Evolutionary conservation across 192 early-diverging fungal species (phyloP), one percentile per base, ranked within the genome.

Genomic region (Backusella sp.): DNA sequence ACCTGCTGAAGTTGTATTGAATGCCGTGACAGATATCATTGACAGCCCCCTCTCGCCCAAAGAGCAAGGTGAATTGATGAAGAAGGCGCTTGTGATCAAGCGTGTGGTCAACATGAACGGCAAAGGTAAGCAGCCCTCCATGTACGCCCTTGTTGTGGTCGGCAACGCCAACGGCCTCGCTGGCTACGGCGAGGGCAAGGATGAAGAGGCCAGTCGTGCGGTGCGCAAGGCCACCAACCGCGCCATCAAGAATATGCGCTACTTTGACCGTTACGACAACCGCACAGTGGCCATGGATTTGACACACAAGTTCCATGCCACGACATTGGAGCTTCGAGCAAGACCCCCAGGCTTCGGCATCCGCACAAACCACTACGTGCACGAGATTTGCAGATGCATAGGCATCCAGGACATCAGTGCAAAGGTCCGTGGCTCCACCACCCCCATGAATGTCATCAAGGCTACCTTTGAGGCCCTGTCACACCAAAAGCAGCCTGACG

Each of bases 361-460:
- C 75, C 92, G 96, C n/a, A 91, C 93, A 52, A 96, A 96, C 84
- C 94, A 93, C 71, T 87, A 94, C 73, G 92, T 99, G 79, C 96
- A 99, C 88, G 96, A 98, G 84, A 90, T 99, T 70, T 97, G 93
- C 80, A 88, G 95, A 70, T 97, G 95, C 79, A 82, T 94, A 35
- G 98, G 98, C 35, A 95, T 98, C 79, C 91, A 92, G 70, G 98
- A 99, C 86, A 73, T 98, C 75, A 87, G 93, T 39, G 94, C 90
- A 66, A 98, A 98, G 83, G 92, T 98, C 36, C 82, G 87, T 74
- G 96, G 97, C 4, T 97, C 96, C n/a, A 87, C 89, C 46, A 98
- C 96, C 82, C 95, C 96, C 4, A 95, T 99, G 94, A 99, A 99
- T 83, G 96, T 99, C 36, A 91, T 99, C 87, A 98, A 99, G 88